Conservation (phyloP, 2,329 filamentous ascomycete genomes). For the Colletotrichum coccodes region DNA sequence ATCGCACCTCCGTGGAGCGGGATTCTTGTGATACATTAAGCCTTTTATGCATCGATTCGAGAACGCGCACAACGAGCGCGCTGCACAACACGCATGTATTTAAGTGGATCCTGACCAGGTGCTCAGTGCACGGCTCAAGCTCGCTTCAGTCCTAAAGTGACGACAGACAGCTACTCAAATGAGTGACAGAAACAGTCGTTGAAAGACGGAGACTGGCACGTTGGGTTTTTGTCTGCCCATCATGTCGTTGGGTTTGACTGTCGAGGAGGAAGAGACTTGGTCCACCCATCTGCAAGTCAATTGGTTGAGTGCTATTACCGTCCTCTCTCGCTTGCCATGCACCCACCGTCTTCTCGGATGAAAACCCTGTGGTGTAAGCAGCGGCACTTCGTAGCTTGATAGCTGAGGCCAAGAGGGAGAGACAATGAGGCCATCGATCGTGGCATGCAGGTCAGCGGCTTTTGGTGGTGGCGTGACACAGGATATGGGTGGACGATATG, state of each 20-base stretch:
- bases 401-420: background rate
- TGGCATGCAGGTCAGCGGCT: conserved; percentile 1
- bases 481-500: conserved; percentile 12
- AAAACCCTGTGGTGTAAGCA: background rate
- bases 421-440: conserved; percentile 3
- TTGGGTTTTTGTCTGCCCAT: background rate
- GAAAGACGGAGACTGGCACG: background rate
- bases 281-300: background rate
- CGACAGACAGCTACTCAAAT: no score
- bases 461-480: conserved; percentile 6
- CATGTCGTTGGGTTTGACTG: background rate
- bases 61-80: no score
- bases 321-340: conserved; percentile 2
- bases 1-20: no score
- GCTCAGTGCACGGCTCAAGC: no score
- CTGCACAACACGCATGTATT: no score
- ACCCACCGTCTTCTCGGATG: conserved; percentile 8
- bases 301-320: conserved; percentile 5
- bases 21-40: no score
- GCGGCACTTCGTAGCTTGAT: background rate
- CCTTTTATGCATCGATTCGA: no score
- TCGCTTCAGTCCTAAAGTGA: no score
- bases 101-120: no score
- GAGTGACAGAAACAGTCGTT: no score
- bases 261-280: background rate